phyloP scores from a whole-genome alignment of 2,329 filamentous ascomycete genomes.

The Verticillium alfalfae region DNA sequence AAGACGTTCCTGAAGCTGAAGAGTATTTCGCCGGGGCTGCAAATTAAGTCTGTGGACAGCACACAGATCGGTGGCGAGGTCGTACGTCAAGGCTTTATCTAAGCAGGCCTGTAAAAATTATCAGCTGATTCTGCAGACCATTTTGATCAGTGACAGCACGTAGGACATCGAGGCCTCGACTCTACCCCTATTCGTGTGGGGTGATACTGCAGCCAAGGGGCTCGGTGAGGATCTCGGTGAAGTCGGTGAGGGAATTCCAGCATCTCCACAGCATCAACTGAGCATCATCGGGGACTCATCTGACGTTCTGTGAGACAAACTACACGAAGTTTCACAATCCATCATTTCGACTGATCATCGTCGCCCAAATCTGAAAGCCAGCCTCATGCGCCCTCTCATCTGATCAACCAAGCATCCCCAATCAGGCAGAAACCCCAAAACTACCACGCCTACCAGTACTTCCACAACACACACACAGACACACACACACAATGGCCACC shows the following conservation, averaged over 20 bases:
- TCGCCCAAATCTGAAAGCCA: no score
- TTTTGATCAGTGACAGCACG: no score
- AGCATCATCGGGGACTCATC: background rate
- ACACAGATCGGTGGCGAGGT: no score
- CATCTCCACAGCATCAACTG: background rate
- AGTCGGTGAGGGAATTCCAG: background rate
- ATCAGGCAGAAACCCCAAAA: no score
- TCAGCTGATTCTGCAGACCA: no score
- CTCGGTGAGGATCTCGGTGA: background rate
- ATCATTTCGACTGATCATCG: no score
- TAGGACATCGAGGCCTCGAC: background rate
- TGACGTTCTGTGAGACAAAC: background rate
- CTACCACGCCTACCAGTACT: background rate
- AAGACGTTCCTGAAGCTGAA: no score
- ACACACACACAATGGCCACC: background rate
- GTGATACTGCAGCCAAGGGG: background rate
- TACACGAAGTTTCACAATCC: background rate
- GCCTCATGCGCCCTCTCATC: no score
- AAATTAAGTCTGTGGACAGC: no score
- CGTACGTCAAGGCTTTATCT: no score
- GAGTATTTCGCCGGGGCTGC: no score
- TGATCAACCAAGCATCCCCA: background rate
- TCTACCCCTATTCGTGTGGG: background rate
- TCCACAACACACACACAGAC: background rate
- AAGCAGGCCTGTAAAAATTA: no score